phyloP scores from a whole-genome alignment of 1,284 basidiomycete species.

The Leccinum solheimii region DNA sequence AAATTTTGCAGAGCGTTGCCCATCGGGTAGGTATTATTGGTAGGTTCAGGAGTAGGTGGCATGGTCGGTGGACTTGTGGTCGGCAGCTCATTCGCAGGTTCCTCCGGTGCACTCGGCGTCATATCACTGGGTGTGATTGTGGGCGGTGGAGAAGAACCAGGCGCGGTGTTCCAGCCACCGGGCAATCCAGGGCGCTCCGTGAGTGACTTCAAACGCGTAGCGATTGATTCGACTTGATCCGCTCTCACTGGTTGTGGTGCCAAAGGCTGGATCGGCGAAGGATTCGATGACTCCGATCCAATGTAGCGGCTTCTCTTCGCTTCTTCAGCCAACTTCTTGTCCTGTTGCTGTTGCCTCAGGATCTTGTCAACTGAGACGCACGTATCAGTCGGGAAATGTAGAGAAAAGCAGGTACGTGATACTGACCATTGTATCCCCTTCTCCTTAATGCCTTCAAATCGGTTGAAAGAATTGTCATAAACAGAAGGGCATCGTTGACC shows the following conservation, averaged over 20 bases:
- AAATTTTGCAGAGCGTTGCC: conserved; percentile 29
- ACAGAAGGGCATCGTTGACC: conserved; percentile 81
- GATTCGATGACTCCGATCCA: conserved; percentile 15
- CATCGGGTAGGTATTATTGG: conserved; percentile 10
- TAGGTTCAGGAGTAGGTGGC: conserved; percentile 14
- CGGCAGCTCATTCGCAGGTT: conserved; percentile 4
- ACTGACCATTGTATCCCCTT: conserved; percentile 80
- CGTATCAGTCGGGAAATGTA: neutral
- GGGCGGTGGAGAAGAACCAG: conserved; percentile 14
- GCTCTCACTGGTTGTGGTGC: conserved; percentile 16
- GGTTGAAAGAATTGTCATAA: conserved; percentile 92
- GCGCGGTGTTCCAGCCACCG: conserved; percentile 25
- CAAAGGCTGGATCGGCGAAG: conserved; percentile 12
- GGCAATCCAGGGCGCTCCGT: conserved; percentile 18
- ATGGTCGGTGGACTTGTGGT: neutral
- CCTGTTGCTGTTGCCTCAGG: conserved; percentile 79
- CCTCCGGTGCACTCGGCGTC: conserved; percentile 8
- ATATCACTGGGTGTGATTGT: neutral
- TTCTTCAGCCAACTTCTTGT: conserved; percentile 63
- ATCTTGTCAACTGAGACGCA: conserved; percentile 78
- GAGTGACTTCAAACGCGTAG: conserved; percentile 26
- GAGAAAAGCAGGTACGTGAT: neutral
- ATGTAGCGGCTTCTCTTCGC: conserved; percentile 36
- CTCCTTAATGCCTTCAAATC: conserved; percentile 83
- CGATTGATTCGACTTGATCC: neutral